These are phyloP conservation scores for Blastocystis sp. DNA, from an alignment of 352 stramenopile genomes.

Conservation along the genomic window DNA sequence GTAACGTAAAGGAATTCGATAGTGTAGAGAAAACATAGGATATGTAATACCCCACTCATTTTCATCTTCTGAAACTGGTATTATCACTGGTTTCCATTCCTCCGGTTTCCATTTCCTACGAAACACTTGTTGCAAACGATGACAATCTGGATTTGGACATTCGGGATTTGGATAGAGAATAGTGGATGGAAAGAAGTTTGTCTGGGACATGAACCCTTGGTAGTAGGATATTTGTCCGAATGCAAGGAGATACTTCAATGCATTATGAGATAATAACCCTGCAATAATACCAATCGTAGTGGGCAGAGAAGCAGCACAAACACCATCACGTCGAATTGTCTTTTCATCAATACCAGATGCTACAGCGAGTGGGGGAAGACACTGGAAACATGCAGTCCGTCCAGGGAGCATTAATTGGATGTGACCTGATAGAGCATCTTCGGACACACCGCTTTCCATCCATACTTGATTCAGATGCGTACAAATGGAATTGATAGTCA, in stretches of 20 bases:
- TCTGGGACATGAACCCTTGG: slow-evolving; percentile 77
- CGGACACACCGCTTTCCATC: slow-evolving; percentile 82
- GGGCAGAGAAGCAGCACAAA: slow-evolving; percentile 77
- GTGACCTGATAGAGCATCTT: slow-evolving; percentile 79
- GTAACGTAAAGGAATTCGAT: background rate
- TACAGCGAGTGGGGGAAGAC: slow-evolving; percentile 76
- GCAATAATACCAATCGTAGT: slow-evolving; percentile 81
- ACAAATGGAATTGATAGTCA: slow-evolving; percentile 77
- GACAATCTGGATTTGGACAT: slow-evolving; percentile 75
- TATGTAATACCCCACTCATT: slow-evolving; percentile 79
- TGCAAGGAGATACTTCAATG: slow-evolving; percentile 75
- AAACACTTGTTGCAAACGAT: slow-evolving; percentile 70
- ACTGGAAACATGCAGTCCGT: slow-evolving; percentile 79
- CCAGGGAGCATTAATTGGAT: slow-evolving; percentile 78
- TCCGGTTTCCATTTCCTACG: slow-evolving; percentile 70
- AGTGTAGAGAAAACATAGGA: too few relatives aligned
- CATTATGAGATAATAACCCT: slow-evolving; percentile 77
- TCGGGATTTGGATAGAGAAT: slow-evolving; percentile 77
- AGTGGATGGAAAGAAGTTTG: slow-evolving; percentile 76
- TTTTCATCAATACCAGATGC: slow-evolving; percentile 77
- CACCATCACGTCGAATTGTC: slow-evolving; percentile 77
- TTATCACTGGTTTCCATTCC: slow-evolving; percentile 72
- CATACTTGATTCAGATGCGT: slow-evolving; percentile 77
- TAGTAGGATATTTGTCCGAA: slow-evolving; percentile 81
- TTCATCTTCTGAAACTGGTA: slow-evolving; percentile 71